These are phyloP conservation scores for Penicillium sp. DNA, from an alignment of 2,329 filamentous ascomycete genomes.

Conservation along the genomic window DNA sequence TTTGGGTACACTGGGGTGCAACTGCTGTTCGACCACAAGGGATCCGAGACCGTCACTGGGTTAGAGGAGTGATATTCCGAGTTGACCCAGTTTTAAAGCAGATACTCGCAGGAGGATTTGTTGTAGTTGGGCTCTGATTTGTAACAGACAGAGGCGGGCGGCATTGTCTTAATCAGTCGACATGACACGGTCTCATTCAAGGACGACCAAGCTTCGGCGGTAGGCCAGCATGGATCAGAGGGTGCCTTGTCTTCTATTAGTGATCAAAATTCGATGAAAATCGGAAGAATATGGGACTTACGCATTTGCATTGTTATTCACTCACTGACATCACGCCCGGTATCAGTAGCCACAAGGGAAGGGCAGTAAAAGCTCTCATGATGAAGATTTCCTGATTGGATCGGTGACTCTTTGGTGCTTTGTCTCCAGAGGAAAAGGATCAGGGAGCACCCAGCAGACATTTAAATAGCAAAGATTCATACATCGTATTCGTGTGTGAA, in stretches of 20 bases:
- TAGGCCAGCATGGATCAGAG: constrained; percentile 14
- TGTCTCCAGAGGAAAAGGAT: no score
- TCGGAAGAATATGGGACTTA: no score
- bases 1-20: neutral
- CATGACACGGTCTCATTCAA: constrained; percentile 13
- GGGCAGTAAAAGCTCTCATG: no score
- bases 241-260: neutral
- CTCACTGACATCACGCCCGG: no score
- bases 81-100: neutral
- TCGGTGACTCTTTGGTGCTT: no score
- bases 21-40: neutral
- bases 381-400: no score
- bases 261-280: no score
- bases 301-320: no score
- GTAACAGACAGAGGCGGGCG: constrained; percentile 11
- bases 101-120: neutral
- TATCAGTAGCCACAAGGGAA: no score
- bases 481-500: no score
- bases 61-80: neutral
- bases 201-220: neutral
- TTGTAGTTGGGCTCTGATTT: neutral
- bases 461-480: no score
- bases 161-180: constrained; percentile 9
- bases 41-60: neutral
- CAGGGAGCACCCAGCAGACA: no score